Base-by-base conservation (phyloP, 805 yeast genomes). In the Teunomyces panamensis region DNA sequence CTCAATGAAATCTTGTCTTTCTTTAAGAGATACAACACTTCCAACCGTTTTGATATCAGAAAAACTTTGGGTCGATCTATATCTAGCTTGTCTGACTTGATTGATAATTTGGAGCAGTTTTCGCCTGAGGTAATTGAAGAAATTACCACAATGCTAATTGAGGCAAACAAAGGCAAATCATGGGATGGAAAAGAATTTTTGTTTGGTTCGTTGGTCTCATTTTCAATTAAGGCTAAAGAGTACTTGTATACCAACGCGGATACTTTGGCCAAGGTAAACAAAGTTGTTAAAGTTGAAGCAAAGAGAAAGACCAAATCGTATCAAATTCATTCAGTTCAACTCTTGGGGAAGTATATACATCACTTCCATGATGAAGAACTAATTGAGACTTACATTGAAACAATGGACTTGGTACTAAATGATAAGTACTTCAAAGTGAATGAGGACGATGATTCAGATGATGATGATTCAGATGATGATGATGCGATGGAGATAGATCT, bases 121-220 rank as follows among this genome's bases (percentile, higher is more conserved):
- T 58, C 71, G 1, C 59, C 59, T 2, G 48, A 46, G 1, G 26
- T 54, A 7, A 50, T 52, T 3, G 26, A 47, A 1, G 55, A 61
- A 32, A 61, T 89, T 13, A 79, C 87, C 49, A 65, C 69, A 0
- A 68, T 82, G 5, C 68, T 89, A 41, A 60, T 87, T 13, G 75
- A 74, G 27, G 81, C 95, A 0, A 74, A 83, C 47, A 72, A 75
- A 47, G 97, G 97, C 0, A 80, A 95, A 50, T 79, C 92, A 8
- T 92, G 96, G 94, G 75, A 76, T 11, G 98, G 97, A 5, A 92
- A 92, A 58, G 97, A 90, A 55, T 64, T 74, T 27, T 77, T 94
- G 1, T 69, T 89, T 14, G 81, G 80, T 32, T 87, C 96, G 0
- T 67, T 91, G 46, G 85, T 87, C 0, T 65, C 80, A 1, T 71